A percentile compares a stretch with the other conserved stretches of the same genome.
These are phyloP conservation scores for Thecaphora thlaspeos DNA, from an alignment of 1,284 basidiomycete species.

Conservation along the genomic window DNA sequence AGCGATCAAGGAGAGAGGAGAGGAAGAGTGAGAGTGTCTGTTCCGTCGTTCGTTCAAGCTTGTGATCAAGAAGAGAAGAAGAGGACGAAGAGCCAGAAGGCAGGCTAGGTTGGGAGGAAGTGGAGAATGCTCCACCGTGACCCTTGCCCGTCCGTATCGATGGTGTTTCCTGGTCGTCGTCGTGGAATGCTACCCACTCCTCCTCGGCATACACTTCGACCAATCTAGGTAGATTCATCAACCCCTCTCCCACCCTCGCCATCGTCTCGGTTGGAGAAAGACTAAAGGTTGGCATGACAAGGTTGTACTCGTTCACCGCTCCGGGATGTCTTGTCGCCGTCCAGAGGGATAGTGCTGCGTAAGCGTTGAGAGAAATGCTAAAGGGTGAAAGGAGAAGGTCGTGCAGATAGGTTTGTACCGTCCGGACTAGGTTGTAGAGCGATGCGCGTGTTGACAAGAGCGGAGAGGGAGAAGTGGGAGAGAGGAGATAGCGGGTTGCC, in stretches of 20 bases:
- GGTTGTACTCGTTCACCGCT: slow-evolving; percentile 63
- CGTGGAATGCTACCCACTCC: slow-evolving; percentile 66
- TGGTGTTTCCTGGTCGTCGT: slow-evolving; percentile 19
- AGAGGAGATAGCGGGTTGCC: not conserved
- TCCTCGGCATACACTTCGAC: slow-evolving; percentile 94
- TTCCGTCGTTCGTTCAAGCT: slow-evolving; percentile 39
- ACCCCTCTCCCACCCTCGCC: slow-evolving; percentile 83
- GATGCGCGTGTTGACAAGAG: no score
- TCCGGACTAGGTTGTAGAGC: no score
- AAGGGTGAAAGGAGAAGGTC: slow-evolving; percentile 80
- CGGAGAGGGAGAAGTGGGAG: no score
- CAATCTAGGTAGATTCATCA: slow-evolving; percentile 85
- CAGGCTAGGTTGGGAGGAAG: slow-evolving; percentile 47
- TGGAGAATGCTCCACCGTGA: slow-evolving; percentile 23
- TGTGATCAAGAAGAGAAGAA: no score
- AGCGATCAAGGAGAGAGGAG: slow-evolving; percentile 69
- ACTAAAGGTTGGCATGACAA: slow-evolving; percentile 87
- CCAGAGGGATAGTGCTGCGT: slow-evolving; percentile 73
- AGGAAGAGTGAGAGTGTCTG: slow-evolving; percentile 73
- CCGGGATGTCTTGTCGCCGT: slow-evolving; percentile 49
- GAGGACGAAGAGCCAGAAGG: no score
- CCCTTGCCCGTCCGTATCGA: no score
- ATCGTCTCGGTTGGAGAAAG: slow-evolving; percentile 84
- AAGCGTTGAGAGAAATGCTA: slow-evolving; percentile 71
- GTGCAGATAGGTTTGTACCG: slow-evolving; percentile 76